Evolutionary conservation across 805 yeast species (phyloP).

Genomic region (Jamesozyma gamospora): DNA sequence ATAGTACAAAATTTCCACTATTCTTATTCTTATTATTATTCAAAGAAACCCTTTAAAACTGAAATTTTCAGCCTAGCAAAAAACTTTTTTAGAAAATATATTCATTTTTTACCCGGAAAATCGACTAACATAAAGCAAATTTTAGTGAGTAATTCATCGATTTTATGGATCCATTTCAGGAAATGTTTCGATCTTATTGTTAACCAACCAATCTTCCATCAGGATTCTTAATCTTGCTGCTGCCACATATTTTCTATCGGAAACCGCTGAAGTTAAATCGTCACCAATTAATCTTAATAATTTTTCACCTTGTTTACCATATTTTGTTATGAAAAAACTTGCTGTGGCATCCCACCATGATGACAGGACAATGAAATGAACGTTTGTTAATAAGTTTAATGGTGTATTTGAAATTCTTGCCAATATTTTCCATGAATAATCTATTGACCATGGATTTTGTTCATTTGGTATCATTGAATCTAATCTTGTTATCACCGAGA

Average conservation of each 20-base stretch:
- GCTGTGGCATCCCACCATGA: conserved; percentile 93
- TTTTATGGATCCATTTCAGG: conserved; percentile 29
- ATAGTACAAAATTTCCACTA: not conserved
- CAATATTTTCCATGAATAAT: conserved; percentile 58
- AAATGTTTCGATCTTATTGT: conserved; percentile 36
- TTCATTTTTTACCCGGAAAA: no score
- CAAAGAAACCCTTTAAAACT: no score
- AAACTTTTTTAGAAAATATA: no score
- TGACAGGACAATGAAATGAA: conserved; percentile 61
- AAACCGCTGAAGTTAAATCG: conserved; percentile 45
- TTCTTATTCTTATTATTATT: no score
- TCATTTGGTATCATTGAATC: conserved; percentile 3
- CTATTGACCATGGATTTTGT: conserved; percentile 15
- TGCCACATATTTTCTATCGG: conserved; percentile 52
- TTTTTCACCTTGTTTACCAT: conserved; percentile 64
- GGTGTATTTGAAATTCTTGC: conserved; percentile 61
- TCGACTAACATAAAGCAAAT: no score
- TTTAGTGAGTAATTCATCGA: no score
- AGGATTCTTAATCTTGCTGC: conserved; percentile 67
- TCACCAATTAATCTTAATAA: conserved; percentile 38
- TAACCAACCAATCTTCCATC: conserved; percentile 66
- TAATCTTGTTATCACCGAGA: conserved; percentile 60
- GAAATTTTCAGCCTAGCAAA: no score
- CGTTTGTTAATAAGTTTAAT: conserved; percentile 41
- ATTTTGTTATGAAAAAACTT: conserved; percentile 40